These are phyloP conservation scores for Infundibulicybe gibba DNA, from an alignment of 768 basidiomycete genomes.

Conservation along the genomic window DNA sequence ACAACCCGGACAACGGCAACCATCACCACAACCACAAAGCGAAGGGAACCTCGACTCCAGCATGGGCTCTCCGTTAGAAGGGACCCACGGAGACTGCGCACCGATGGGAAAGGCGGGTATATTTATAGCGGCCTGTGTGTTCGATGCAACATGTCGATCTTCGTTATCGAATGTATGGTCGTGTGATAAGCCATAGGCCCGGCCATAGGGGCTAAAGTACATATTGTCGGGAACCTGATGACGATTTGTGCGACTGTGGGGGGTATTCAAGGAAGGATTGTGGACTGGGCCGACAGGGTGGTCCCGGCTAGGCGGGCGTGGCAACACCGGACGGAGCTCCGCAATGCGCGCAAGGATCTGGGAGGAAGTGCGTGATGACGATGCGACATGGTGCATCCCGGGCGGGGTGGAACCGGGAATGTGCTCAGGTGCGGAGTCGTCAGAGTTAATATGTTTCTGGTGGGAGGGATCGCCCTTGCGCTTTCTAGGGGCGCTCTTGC, in stretches of 20 bases:
- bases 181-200: slow-evolving; percentile 56
- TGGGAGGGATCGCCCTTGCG: slow-evolving; percentile 20
- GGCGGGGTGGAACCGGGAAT: not conserved
- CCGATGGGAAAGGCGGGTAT: not conserved
- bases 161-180: slow-evolving; percentile 9
- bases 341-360: slow-evolving; percentile 60
- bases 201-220: slow-evolving; percentile 64
- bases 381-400: slow-evolving; percentile 5
- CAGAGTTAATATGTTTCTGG: not conserved
- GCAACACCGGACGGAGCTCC: slow-evolving; percentile 68
- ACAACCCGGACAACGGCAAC: slow-evolving; percentile 65
- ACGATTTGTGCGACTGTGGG: slow-evolving; percentile 36
- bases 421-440: not conserved
- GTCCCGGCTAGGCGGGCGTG: slow-evolving; percentile 38
- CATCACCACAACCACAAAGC: slow-evolving; percentile 59
- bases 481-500: slow-evolving; percentile 35
- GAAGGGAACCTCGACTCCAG: slow-evolving; percentile 32
- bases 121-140: slow-evolving; percentile 7
- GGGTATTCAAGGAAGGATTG: slow-evolving; percentile 41
- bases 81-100: not conserved
- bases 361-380: slow-evolving; percentile 26
- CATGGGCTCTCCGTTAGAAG: slow-evolving; percentile 14
- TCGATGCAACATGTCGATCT: slow-evolving; percentile 16
- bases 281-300: slow-evolving; percentile 35
- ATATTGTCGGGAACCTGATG: slow-evolving; percentile 49